These are phyloP conservation scores for Candida vartiovaarae DNA, from an alignment of 805 yeast species.

Conservation along the genomic window DNA sequence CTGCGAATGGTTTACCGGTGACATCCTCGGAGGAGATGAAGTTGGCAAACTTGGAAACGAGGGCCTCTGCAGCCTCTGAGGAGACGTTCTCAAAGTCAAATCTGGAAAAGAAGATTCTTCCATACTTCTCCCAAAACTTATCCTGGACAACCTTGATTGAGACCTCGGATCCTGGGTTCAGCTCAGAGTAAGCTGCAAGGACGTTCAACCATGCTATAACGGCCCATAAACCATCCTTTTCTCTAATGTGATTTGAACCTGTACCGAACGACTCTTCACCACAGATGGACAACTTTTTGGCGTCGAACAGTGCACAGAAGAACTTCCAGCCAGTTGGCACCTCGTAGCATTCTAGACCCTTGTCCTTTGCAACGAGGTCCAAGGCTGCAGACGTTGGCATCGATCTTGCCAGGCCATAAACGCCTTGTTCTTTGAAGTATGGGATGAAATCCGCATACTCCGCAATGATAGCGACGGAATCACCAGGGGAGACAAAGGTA, in stretches of 20 bases:
- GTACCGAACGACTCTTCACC: constrained; percentile 99
- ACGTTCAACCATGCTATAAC: constrained; percentile 95
- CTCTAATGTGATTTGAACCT: constrained; percentile 95
- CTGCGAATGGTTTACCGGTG: constrained; percentile 45
- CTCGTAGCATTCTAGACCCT: constrained; percentile 75
- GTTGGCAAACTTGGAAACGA: constrained; percentile 47
- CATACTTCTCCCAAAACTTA: constrained; percentile 86
- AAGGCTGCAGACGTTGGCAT: constrained; percentile 97
- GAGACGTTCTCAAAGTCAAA: constrained; percentile 87
- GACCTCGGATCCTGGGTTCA: constrained; percentile 47
- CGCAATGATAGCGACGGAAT: constrained; percentile 94
- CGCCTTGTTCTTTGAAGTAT: constrained; percentile 81
- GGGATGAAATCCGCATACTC: constrained; percentile 90
- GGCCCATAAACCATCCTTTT: constrained; percentile 98
- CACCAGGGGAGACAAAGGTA: constrained; percentile 96
- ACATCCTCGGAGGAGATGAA: constrained; percentile 28
- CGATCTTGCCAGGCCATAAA: constrained; percentile 89
- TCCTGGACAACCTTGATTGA: constrained; percentile 75
- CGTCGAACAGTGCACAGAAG: constrained; percentile 92
- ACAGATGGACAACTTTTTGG: constrained; percentile 87
- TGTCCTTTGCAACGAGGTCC: constrained; percentile 79
- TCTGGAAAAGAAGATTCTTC: constrained; percentile 95
- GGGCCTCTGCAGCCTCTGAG: constrained; percentile 63
- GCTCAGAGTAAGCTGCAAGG: constrained; percentile 70
- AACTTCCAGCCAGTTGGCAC: constrained; percentile 99